Percentiles rank a stretch among this genome's conserved stretches.
Evolutionary conservation across 2,329 filamentous ascomycete species (phyloP).

Genomic region (Colletotrichum sp.): DNA sequence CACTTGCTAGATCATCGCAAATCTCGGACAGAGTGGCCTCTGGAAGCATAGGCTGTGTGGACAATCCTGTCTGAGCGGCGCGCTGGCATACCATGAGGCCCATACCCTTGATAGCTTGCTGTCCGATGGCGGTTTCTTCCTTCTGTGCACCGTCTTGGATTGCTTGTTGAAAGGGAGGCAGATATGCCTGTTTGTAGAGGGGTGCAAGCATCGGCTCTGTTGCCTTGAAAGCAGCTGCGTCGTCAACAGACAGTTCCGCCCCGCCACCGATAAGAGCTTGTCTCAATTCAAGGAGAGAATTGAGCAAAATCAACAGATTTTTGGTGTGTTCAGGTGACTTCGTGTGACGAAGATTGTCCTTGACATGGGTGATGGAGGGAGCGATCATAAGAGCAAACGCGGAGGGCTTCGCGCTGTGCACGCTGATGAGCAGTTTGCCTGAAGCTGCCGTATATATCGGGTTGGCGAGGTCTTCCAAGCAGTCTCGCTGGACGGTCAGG

Average conservation of each 20-base stretch:
- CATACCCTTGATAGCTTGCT: constrained; percentile 50
- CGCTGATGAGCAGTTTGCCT: constrained; percentile 56
- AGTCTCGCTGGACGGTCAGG: constrained; percentile 55
- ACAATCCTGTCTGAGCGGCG: constrained; percentile 24
- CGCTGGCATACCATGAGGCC: constrained; percentile 50
- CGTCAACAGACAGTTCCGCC: constrained; percentile 33
- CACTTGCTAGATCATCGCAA: constrained; percentile 29
- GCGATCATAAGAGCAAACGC: constrained; percentile 54
- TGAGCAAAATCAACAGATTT: constrained; percentile 57
- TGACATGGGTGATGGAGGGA: constrained; percentile 52
- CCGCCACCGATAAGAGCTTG: constrained; percentile 39
- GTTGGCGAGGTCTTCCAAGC: constrained; percentile 57
- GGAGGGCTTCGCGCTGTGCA: constrained; percentile 51
- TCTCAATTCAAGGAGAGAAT: constrained; percentile 54
- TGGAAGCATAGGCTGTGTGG: constrained; percentile 12
- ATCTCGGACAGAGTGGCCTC: constrained; percentile 35
- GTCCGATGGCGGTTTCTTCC: constrained; percentile 45
- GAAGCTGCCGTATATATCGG: constrained; percentile 57
- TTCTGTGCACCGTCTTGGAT: constrained; percentile 30
- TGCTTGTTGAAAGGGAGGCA: constrained; percentile 36
- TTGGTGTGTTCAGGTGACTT: constrained; percentile 55
- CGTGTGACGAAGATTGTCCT: constrained; percentile 54
- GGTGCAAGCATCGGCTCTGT: constrained; percentile 42
- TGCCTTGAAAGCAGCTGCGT: constrained; percentile 39
- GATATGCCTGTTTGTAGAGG: constrained; percentile 49